Evolutionary conservation across 495 filamentous ascomycete species (phyloP).

Genomic region (Umbilicaria muhlenbergii): DNA sequence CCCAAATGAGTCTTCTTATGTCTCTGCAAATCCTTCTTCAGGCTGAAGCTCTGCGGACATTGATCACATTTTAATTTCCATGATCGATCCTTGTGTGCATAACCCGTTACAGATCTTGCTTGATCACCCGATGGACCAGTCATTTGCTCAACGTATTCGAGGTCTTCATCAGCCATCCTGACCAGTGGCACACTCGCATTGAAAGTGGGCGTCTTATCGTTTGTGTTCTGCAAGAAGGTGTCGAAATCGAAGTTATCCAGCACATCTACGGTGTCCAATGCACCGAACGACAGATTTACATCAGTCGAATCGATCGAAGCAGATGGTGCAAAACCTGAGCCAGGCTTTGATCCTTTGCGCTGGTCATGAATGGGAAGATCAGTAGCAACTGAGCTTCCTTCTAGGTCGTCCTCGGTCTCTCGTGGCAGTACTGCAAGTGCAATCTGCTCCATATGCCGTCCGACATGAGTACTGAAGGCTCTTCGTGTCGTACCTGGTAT

Average conservation of each 20-base stretch:
- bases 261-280: constrained; percentile 48
- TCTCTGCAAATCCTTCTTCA: too few relatives aligned
- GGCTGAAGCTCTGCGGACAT: too few relatives aligned
- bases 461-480: constrained; percentile 8
- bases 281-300: constrained; percentile 41
- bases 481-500: background rate
- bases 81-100: too few relatives aligned
- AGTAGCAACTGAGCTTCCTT: background rate
- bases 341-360: too few relatives aligned
- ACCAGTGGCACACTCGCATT: constrained; percentile 20
- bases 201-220: constrained; percentile 33
- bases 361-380: too few relatives aligned
- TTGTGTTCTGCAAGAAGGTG: constrained; percentile 59
- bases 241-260: constrained; percentile 93
- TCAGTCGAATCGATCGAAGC: constrained; percentile 20
- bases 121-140: too few relatives aligned
- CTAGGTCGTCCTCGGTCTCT: constrained; percentile 1
- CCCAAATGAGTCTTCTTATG: too few relatives aligned
- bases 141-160: too few relatives aligned
- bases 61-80: too few relatives aligned
- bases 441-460: constrained; percentile 12
- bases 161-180: too few relatives aligned
- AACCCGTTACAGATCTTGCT: too few relatives aligned
- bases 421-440: constrained; percentile 7
- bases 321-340: background rate